A percentile compares a stretch with the other conserved stretches of the same genome.
phyloP scores from a whole-genome alignment of 73 alveolate species.

The Uronychia binucleata region DNA sequence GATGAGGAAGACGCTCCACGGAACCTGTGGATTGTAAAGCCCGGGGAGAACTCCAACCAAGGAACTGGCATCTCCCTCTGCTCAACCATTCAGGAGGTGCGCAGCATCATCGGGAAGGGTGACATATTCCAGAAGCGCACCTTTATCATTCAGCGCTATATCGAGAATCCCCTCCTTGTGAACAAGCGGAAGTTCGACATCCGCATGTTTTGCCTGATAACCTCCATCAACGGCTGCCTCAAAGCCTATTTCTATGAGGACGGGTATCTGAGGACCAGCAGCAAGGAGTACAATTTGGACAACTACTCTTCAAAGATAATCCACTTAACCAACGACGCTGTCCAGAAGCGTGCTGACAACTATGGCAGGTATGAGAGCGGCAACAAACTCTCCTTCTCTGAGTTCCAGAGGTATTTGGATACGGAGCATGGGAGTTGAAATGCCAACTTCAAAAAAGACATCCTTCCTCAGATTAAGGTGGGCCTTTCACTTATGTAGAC shows the following conservation, averaged over 20 bases:
- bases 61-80: slow-evolving; percentile 56
- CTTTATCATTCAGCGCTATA: slow-evolving; percentile 66
- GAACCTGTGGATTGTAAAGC: slow-evolving; percentile 72
- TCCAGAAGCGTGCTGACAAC: slow-evolving; percentile 68
- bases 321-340: slow-evolving; percentile 76
- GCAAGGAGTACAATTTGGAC: slow-evolving; percentile 67
- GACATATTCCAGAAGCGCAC: background rate
- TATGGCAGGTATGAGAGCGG: slow-evolving; percentile 81
- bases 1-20: slow-evolving; percentile 34
- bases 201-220: slow-evolving; percentile 52
- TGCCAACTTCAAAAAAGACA: slow-evolving; percentile 62
- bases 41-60: slow-evolving; percentile 56
- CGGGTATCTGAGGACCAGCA: slow-evolving; percentile 77
- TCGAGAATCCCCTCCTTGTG: slow-evolving; percentile 69
- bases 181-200: slow-evolving; percentile 76
- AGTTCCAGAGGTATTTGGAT: slow-evolving; percentile 59
- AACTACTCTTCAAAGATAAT: slow-evolving; percentile 64
- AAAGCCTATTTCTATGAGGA: slow-evolving; percentile 68
- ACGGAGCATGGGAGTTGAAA: slow-evolving; percentile 8
- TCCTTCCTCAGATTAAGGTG: slow-evolving; percentile 62
- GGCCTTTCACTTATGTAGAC: background rate
- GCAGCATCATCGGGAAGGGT: slow-evolving; percentile 2
- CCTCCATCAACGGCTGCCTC: slow-evolving; percentile 63
- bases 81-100: slow-evolving; percentile 23
- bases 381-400: slow-evolving; percentile 69